A percentile compares a stretch with the other conserved stretches of the same genome.
Evolutionary conservation across 495 filamentous ascomycete genomes (phyloP).

Genomic region (Trichoderma orchidacearum): DNA sequence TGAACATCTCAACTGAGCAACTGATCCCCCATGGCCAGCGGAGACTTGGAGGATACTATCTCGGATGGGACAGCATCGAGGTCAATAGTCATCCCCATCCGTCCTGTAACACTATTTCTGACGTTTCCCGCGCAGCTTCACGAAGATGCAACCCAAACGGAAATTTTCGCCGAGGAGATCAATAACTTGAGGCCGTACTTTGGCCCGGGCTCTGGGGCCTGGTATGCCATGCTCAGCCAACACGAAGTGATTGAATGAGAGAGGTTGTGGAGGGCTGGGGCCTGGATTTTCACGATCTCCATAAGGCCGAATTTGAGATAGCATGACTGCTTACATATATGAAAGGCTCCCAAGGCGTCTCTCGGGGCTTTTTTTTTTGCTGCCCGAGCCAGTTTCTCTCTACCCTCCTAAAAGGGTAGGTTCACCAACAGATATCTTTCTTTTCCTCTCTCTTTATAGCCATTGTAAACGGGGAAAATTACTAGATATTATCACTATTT

Average conservation of each 20-base stretch:
- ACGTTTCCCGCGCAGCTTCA: background rate
- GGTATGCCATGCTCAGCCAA: background rate
- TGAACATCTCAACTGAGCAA: background rate
- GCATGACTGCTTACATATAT: too few relatives aligned
- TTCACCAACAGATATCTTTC: too few relatives aligned
- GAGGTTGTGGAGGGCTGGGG: too few relatives aligned
- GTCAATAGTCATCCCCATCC: background rate
- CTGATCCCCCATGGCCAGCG: background rate
- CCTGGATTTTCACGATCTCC: too few relatives aligned
- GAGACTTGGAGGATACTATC: background rate
- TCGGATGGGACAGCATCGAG: background rate
- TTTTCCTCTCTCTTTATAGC: too few relatives aligned
- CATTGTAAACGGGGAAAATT: too few relatives aligned
- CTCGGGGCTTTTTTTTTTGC: too few relatives aligned
- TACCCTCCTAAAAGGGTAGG: too few relatives aligned
- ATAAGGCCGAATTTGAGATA: too few relatives aligned
- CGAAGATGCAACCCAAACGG: background rate
- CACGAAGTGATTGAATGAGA: background rate
- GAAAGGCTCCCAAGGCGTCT: too few relatives aligned
- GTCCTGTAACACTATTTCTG: background rate
- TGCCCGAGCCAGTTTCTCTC: too few relatives aligned
- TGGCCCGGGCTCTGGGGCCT: background rate
- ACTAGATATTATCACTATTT: too few relatives aligned
- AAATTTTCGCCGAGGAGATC: background rate
- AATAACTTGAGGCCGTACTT: background rate